Evolutionary conservation across 148 eudicot species (phyloP).

Genomic region (Amaranthus hypochondriacus): DNA sequence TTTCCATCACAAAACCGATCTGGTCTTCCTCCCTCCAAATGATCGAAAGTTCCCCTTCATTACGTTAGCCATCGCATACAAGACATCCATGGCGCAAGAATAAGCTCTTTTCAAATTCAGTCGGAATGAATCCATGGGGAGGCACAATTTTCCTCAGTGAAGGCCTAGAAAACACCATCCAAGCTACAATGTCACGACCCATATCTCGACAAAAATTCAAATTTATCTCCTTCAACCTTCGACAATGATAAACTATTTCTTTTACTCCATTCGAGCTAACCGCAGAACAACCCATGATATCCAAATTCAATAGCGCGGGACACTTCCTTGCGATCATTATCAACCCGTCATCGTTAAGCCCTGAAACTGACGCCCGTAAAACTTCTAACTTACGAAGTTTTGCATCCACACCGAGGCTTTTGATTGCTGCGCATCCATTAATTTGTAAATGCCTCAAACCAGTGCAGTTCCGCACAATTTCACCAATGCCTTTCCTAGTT

Average conservation of each 20-base stretch:
- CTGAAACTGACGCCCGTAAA: constrained; percentile 42
- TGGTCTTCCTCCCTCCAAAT: too few species aligned
- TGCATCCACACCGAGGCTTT: constrained; percentile 40
- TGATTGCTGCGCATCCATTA: constrained; percentile 37
- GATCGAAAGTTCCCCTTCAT: too few species aligned
- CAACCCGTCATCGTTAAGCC: constrained; percentile 50
- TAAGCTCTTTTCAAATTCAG: constrained; percentile 29
- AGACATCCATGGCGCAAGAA: constrained; percentile 55
- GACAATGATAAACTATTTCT: constrained; percentile 37
- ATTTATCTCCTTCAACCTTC: constrained; percentile 47
- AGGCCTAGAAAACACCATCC: constrained; percentile 50
- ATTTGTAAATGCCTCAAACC: constrained; percentile 44
- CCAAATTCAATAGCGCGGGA: constrained; percentile 35
- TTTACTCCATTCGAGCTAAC: constrained; percentile 37
- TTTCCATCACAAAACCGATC: too few species aligned
- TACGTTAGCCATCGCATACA: constrained; percentile 30
- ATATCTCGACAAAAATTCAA: constrained; percentile 41
- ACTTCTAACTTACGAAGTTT: constrained; percentile 41
- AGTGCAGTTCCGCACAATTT: constrained; percentile 35
- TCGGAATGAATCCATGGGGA: constrained; percentile 24
- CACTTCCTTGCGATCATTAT: constrained; percentile 45
- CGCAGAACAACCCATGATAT: constrained; percentile 43
- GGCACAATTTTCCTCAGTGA: constrained; percentile 49
- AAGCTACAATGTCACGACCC: constrained; percentile 25
- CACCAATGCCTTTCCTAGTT: constrained; percentile 45